Evolutionary conservation across 1,284 basidiomycete species (phyloP), one percentile per base, ranked within the genome.

Genomic region (Cutaneotrichosporon sp.): DNA sequence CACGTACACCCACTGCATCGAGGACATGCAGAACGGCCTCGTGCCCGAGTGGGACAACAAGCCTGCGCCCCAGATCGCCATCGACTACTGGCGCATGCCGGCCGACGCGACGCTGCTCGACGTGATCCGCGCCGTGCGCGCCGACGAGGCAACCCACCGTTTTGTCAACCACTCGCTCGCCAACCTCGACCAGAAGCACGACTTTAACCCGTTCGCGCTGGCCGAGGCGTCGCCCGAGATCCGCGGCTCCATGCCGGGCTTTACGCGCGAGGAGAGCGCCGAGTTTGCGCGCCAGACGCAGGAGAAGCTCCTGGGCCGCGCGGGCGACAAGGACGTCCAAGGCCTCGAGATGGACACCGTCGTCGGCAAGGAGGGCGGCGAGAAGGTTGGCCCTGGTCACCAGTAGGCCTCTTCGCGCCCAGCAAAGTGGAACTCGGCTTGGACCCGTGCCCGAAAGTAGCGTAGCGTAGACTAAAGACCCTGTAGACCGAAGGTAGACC

Each of bases 101-200:
- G 75, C 83, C 2, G 83, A 89, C 68, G 89, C 93, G 0, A 92
- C 86, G 70, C 81, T 97, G 63, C 82, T 91, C 25, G 95, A 97
- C 71, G 89, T 97, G 53, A 83, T 97, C 60, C 89, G 91, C 69
- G 92, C 91, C 16, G 91, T 99, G 20, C 85, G 90, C 57, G 92
- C 92, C 14, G 95, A 99, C 78, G 95, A 98, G 77, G 87, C 89
- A 2, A 92, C 90, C 0, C 94, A 97, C 73, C 84, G 94, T 60
- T 95, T 92, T 71, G 91, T 93, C 65, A 95, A 97, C 79, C 93
- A 97, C 80, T 91, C 89, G 62, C 82, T 97, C 24, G 93, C 92
- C 11, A 93, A 92, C 77, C 82, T 97, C 54, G 82, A 92, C 67
- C 82, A 84, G 31, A 78, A 83, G 47, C 86, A 84, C 45, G 94